Evolutionary conservation across 1,284 basidiomycete species (phyloP).

Genomic region (Ustilago bromivora): DNA sequence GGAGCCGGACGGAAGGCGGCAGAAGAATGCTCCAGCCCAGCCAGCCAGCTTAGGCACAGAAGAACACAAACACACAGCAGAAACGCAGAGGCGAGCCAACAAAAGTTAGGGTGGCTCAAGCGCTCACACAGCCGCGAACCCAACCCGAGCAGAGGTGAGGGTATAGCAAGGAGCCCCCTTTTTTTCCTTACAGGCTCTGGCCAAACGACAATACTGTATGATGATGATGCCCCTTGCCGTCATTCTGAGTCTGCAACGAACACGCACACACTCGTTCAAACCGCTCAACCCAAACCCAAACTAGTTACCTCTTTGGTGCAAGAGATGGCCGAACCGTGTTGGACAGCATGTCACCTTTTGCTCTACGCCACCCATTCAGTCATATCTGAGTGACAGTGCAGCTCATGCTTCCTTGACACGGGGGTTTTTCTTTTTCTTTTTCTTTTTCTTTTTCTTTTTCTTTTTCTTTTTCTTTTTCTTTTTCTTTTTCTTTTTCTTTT

Average conservation of each 20-base stretch:
- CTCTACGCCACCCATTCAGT: slow-evolving; percentile 1
- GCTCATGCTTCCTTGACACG: neutral
- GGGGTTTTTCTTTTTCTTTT: too few relatives aligned
- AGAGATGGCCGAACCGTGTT: neutral
- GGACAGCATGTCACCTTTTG: neutral
- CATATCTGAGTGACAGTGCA: neutral
- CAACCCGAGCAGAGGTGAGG: neutral
- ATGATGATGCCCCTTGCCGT: slow-evolving; percentile 2
- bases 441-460: too few relatives aligned
- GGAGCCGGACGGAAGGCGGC: slow-evolving; percentile 26
- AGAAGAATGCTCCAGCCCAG: slow-evolving; percentile 18
- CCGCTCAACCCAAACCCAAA: neutral
- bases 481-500: too few relatives aligned
- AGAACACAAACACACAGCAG: neutral
- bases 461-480: too few relatives aligned
- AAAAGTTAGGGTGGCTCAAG: slow-evolving; percentile 15
- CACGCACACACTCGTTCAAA: too few relatives aligned
- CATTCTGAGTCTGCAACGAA: neutral
- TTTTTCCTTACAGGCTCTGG: neutral
- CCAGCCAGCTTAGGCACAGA: neutral
- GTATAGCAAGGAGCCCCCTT: neutral
- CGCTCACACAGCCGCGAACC: neutral
- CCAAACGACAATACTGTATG: neutral
- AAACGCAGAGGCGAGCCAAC: neutral
- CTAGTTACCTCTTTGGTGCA: neutral